Conservation (phyloP, 176 grass and related monocot species). For the Guadua angustifolia region DNA sequence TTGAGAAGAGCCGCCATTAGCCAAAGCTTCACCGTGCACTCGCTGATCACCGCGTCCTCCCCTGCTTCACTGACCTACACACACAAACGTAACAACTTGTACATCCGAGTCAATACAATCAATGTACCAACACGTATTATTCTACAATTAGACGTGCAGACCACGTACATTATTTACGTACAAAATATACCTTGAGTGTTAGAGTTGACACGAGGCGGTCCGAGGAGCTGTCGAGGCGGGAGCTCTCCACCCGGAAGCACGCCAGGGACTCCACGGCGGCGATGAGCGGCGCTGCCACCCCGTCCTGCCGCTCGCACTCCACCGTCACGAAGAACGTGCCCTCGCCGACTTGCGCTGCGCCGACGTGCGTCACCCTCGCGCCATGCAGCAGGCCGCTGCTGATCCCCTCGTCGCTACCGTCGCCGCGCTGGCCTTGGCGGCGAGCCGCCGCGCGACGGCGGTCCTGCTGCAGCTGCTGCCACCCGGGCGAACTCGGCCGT, state of each 20-base stretch:
- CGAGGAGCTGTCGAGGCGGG: slow-evolving; percentile 51
- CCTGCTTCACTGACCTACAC: slow-evolving; percentile 36
- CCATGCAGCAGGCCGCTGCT: slow-evolving; percentile 6
- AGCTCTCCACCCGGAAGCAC: slow-evolving; percentile 72
- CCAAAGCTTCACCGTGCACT: slow-evolving; percentile 51
- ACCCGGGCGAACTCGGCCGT: not conserved
- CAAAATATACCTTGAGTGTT: slow-evolving; percentile 60
- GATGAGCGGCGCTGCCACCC: slow-evolving; percentile 61
- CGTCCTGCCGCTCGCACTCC: slow-evolving; percentile 57
- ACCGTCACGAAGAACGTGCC: slow-evolving; percentile 68
- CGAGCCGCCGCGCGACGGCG: not conserved
- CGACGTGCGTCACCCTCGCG: slow-evolving; percentile 51
- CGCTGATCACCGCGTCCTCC: slow-evolving; percentile 33
- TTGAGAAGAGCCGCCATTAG: slow-evolving; percentile 56
- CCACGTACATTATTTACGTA: not conserved
- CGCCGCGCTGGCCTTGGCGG: slow-evolving; percentile 3
- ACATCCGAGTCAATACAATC: not conserved
- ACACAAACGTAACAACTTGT: not conserved
- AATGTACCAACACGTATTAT: not conserved
- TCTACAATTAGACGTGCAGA: not conserved
- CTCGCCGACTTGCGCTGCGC: slow-evolving; percentile 58
- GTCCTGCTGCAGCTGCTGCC: slow-evolving; percentile 15
- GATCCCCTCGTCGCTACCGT: not conserved
- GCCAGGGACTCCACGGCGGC: slow-evolving; percentile 66
- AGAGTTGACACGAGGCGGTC: slow-evolving; percentile 60